Conservation (phyloP, 306 rosid species). For the Lotus japonicus region DNA sequence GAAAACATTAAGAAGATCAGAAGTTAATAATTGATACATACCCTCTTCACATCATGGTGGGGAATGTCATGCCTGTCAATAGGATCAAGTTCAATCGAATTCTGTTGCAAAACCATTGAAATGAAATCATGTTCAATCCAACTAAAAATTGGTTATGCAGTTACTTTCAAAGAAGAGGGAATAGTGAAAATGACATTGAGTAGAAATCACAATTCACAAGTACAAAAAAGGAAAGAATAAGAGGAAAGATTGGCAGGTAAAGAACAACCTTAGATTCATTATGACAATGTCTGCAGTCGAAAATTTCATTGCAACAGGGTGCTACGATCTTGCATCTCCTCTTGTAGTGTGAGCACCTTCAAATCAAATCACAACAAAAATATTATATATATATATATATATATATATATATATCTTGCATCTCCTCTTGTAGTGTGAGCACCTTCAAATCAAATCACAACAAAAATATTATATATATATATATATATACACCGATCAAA, state of each 20-base stretch:
- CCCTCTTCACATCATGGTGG: slow-evolving; percentile 66
- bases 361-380: too few relatives aligned
- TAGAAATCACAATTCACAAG: too few relatives aligned
- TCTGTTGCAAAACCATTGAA: slow-evolving; percentile 30
- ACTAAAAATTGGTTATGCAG: neutral
- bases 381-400: too few relatives aligned
- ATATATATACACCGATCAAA: too few relatives aligned
- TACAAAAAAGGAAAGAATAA: neutral
- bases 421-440: slow-evolving; percentile 36
- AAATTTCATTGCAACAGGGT: slow-evolving; percentile 30
- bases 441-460: too few relatives aligned
- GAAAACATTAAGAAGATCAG: too few relatives aligned
- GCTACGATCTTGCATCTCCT: slow-evolving; percentile 40
- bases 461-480: too few relatives aligned
- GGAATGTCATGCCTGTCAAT: slow-evolving; percentile 62
- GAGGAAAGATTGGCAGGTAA: neutral
- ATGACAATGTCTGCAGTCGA: slow-evolving; percentile 33
- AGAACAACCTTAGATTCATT: slow-evolving; percentile 26
- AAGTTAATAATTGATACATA: slow-evolving; percentile 2
- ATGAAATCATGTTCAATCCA: neutral
- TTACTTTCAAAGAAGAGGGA: neutral
- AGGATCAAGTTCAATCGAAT: slow-evolving; percentile 50
- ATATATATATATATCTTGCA: too few relatives aligned
- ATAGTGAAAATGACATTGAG: neutral
- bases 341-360: slow-evolving; percentile 32